Percentiles rank a stretch among this genome's conserved stretches.
Evolutionary conservation across 2,329 filamentous ascomycete genomes (phyloP).

Genomic region (Bipolaris gigantea): DNA sequence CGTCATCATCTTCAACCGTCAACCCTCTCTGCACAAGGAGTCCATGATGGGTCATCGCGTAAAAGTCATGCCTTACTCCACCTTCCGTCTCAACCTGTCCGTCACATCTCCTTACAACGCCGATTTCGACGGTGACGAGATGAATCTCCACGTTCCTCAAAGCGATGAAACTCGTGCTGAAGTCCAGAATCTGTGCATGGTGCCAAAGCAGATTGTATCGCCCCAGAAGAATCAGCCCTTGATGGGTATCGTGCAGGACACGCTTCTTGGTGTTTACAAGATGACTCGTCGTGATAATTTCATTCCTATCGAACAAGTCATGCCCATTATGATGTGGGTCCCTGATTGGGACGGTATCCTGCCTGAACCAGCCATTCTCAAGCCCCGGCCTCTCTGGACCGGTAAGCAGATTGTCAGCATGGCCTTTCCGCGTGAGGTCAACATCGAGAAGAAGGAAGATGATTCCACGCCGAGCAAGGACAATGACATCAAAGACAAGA

Average conservation of each 20-base stretch:
- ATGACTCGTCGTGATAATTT: constrained; percentile 92
- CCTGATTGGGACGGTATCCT: constrained; percentile 97
- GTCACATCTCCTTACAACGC: constrained; percentile 99
- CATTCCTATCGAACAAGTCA: constrained; percentile 84
- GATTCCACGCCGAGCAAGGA: constrained; percentile 54
- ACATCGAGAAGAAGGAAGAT: constrained; percentile 62
- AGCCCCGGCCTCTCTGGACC: constrained; percentile 91
- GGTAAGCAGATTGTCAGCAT: constrained; percentile 97
- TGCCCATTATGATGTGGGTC: constrained; percentile 97
- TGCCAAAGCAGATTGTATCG: constrained; percentile 98
- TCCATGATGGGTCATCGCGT: constrained; percentile 99
- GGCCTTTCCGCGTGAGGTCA: constrained; percentile 85
- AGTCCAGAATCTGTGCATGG: constrained; percentile 90
- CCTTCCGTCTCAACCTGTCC: constrained; percentile 94
- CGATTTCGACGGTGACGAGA: constrained; percentile 99
- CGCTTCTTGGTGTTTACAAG: constrained; percentile 94
- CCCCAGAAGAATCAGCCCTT: constrained; percentile 94
- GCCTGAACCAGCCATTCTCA: constrained; percentile 88
- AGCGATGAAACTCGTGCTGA: constrained; percentile 96
- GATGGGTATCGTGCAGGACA: constrained; percentile 99
- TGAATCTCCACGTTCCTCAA: constrained; percentile 99
- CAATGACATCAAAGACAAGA: constrained; percentile 75
- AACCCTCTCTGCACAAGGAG: constrained; percentile 98
- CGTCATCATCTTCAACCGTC: constrained; percentile 99
- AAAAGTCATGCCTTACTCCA: constrained; percentile 97